Base-by-base conservation (phyloP, 257 asterid genomes). In the Petrea volubilis region DNA sequence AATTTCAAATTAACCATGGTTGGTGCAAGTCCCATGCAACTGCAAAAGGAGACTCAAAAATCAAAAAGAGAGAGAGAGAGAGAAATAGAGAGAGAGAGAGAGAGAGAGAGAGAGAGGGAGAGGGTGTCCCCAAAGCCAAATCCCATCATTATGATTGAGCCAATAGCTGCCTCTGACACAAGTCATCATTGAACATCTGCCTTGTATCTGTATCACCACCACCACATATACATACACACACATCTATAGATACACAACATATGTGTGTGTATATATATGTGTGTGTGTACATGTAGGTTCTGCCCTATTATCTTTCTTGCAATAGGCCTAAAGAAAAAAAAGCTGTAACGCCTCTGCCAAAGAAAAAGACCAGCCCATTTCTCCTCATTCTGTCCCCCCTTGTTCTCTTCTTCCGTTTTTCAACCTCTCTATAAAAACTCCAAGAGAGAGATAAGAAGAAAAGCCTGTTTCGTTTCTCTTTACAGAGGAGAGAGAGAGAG, bases 161-260 rank as follows among this genome's bases (percentile, higher is more conserved):
- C 95, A 85, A 85, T 87, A 75, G 84, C 82, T 79, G 76, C 77
- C 74, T 76, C 92, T 88, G 97, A 89, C 96, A 86, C 82, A 78
- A 83, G 86, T 82, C 98, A 87, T 91, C 96, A 93, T 90, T 90
- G 83, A 80, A 87, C 92, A 78, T 87, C 88, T 88, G 85, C 80
- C 74, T 67, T 73, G 66, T 51, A 61, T 78, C 75, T 65, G 47
- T 52, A 40, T 28, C 64, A n/a, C n/a, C n/a, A n/a, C n/a, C n/a
- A n/a, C n/a, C 33, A 24, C 14, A 47, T 49, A 17, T 14, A 49
- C 20, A 47, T 11, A 51, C 13, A 2, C 36, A 23, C 14, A 24
- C 23, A 31, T 13, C 4, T 36, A 49, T 31, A 44, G 8, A 24
- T 2, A 23, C 21, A 65, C 18, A 58, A 43, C 14, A 24, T 7